Evolutionary conservation across 2,329 filamentous ascomycete genomes (phyloP).

Genomic region (Microsporum ferrugineum): DNA sequence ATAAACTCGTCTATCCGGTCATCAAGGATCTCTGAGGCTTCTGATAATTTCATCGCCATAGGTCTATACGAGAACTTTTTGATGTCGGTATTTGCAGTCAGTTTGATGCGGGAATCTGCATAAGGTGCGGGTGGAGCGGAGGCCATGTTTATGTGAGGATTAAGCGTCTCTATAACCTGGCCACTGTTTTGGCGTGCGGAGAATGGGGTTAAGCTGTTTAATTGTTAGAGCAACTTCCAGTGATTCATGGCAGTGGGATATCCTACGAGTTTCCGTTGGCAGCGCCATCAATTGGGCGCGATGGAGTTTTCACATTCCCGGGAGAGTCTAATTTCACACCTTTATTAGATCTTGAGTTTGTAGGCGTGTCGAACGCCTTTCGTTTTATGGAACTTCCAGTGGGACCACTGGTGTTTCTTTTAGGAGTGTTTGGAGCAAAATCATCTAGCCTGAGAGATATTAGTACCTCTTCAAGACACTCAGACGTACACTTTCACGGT

Average conservation of each 20-base stretch:
- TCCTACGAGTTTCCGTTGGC: slow-evolving; percentile 28
- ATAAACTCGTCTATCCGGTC: slow-evolving; percentile 89
- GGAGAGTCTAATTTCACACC: slow-evolving; percentile 38
- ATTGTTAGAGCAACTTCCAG: slow-evolving; percentile 12
- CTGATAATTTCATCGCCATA: slow-evolving; percentile 86
- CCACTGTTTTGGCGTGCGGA: slow-evolving; percentile 66
- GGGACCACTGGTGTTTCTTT: slow-evolving; percentile 21
- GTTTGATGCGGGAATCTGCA: slow-evolving; percentile 64
- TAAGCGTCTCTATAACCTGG: slow-evolving; percentile 72
- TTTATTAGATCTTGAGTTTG: slow-evolving; percentile 32
- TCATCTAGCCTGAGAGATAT: slow-evolving; percentile 47
- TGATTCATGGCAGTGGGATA: background rate
- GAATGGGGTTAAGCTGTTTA: slow-evolving; percentile 48
- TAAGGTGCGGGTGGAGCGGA: slow-evolving; percentile 62
- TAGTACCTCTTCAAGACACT: background rate
- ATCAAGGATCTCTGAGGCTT: slow-evolving; percentile 85
- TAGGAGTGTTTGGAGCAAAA: slow-evolving; percentile 53
- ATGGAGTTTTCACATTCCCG: slow-evolving; percentile 30
- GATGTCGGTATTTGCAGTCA: slow-evolving; percentile 75
- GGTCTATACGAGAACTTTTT: slow-evolving; percentile 88
- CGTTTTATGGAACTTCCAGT: slow-evolving; percentile 42
- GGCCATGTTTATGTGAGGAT: slow-evolving; percentile 56
- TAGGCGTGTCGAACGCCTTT: slow-evolving; percentile 41
- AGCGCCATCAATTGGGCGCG: slow-evolving; percentile 13
- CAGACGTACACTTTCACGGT: background rate